Evolutionary conservation across 495 filamentous ascomycete species (phyloP), one percentile per base, ranked within the genome.

Genomic region (Xylaria sp.): DNA sequence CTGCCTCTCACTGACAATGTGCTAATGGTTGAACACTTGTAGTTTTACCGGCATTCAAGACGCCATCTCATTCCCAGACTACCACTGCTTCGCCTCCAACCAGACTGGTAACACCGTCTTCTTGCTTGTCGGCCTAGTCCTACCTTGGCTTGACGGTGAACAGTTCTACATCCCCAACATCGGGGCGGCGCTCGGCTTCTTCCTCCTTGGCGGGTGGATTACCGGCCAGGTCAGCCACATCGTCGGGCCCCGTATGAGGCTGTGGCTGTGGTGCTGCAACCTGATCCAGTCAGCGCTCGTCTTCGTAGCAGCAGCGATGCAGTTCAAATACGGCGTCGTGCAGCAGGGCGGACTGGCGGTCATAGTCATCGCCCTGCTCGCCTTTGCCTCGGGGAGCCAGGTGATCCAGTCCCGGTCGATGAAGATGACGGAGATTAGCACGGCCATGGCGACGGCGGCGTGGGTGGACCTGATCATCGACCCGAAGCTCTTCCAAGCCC

Each of bases 371-470:
- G 83, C 78, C 0, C 76, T 89, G 40, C 76, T 91, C 24, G 88
- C 88, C 3, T 84, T 85, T 44, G 84, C 88, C 3, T 85, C 88
- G 0, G 89, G 89, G 1, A 84, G 80, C 8, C 89, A 90, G 75
- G 89, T 91, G 0, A 88, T 88, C 19, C 83, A 88, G 81, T 81
- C 81, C 5, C 80, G 89, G 8, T 77, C 82, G 11, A 74, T 91
- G 69, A 78, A 83, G 57, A 85, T 90, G 77, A 86, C 87, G 7
- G 88, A 91, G 74, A 91, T 90, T 40, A 88, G 82, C 31, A 90
- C 89, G n/a, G 89, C 89, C 3, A 90, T 90, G 88, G 89, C 89
- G 1, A 91, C 89, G 33, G 88, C 89, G 9, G 88, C 89, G 3
- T 90, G 87, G 82, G 77, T 91, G 7, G 89, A 90, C 71, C 70